These are phyloP conservation scores for Sarocladiaceae sp. DNA, from an alignment of 2,329 filamentous ascomycete genomes.

Conservation along the genomic window DNA sequence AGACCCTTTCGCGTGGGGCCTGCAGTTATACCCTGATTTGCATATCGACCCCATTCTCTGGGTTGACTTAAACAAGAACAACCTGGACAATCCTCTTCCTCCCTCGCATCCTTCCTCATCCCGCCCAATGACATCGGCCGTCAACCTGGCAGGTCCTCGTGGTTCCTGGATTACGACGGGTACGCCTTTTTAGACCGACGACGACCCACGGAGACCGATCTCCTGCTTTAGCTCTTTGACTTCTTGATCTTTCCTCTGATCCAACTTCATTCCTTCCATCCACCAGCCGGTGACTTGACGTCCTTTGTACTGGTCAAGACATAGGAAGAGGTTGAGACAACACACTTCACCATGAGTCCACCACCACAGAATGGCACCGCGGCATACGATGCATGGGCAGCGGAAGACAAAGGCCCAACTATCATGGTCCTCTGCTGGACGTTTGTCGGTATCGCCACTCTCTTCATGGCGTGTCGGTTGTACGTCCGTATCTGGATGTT, in stretches of 20 bases:
- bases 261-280: background rate
- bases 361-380: constrained; percentile 13
- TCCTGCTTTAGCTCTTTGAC: background rate
- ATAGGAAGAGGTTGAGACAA: too few relatives aligned
- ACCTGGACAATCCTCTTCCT: background rate
- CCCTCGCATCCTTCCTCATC: background rate
- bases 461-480: constrained; percentile 15
- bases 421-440: constrained; percentile 16
- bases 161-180: background rate
- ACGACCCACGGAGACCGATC: background rate
- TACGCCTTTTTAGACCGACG: background rate
- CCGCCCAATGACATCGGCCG: background rate
- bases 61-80: background rate
- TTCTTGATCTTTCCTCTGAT: background rate
- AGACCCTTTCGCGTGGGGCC: background rate
- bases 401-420: constrained; percentile 16
- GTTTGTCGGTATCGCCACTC: constrained; percentile 13
- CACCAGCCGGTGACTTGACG: too few relatives aligned
- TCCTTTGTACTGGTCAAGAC: too few relatives aligned
- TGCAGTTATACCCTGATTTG: background rate
- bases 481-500: constrained; percentile 14
- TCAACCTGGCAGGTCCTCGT: background rate
- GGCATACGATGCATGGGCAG: constrained; percentile 11
- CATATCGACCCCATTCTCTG: background rate
- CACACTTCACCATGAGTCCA: constrained; percentile 15